Conservation (phyloP, 2,329 filamentous ascomycete genomes). For the Hypoxylon sp. region DNA sequence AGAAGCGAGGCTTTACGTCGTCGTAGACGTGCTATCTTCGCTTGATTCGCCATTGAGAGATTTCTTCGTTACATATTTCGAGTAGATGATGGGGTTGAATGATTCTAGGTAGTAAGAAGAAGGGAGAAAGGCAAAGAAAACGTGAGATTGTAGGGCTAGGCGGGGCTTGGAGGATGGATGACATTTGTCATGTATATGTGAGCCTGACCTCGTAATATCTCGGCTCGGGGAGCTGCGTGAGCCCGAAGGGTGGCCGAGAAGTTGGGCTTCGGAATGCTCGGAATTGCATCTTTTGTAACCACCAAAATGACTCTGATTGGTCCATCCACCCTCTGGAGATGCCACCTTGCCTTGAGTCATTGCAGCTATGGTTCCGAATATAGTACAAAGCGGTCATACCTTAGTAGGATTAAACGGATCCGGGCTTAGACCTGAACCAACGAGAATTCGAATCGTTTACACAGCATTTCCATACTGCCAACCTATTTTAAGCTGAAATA, state of each 20-base stretch:
- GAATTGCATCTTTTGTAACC: constrained; percentile 21
- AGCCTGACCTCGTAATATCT: constrained; percentile 20
- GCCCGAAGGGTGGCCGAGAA: constrained; percentile 32
- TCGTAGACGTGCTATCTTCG: constrained; percentile 20
- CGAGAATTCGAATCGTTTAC: neutral
- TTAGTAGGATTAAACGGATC: constrained; percentile 34
- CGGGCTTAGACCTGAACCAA: constrained; percentile 23
- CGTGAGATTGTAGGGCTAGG: constrained; percentile 37
- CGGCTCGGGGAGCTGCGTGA: constrained; percentile 24
- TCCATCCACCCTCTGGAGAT: neutral
- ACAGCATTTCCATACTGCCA: neutral
- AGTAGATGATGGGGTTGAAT: neutral
- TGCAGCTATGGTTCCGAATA: constrained; percentile 22
- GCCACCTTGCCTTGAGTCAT: constrained; percentile 6
- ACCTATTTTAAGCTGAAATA: neutral
- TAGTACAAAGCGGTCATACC: constrained; percentile 21
- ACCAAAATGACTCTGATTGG: constrained; percentile 37
- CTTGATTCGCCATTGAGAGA: neutral
- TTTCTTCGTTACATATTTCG: constrained; percentile 24
- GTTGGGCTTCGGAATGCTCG: constrained; percentile 32
- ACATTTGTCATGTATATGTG: constrained; percentile 11
- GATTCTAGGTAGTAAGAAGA: neutral
- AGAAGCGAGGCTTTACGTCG: constrained; percentile 20
- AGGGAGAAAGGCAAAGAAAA: constrained; percentile 7
- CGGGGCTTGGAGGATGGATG: constrained; percentile 20